A percentile compares a stretch with the other conserved stretches of the same genome.
Evolutionary conservation across 768 basidiomycete species (phyloP).

Genomic region (Gymnopilus dilepis): DNA sequence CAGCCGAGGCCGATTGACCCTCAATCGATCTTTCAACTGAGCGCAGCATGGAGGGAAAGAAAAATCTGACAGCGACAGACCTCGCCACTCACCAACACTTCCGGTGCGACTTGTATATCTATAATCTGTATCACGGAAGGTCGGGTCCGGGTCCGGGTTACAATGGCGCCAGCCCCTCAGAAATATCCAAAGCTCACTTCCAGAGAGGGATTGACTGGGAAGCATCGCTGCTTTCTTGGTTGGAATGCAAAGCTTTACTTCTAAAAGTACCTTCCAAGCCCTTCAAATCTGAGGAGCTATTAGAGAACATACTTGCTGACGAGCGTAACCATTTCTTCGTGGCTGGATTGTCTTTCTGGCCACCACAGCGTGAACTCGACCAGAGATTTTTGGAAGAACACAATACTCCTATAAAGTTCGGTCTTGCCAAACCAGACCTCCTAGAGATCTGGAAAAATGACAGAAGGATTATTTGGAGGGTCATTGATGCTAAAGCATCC

Average conservation of each 20-base stretch:
- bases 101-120: slow-evolving; percentile 51
- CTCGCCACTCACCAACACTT: slow-evolving; percentile 51
- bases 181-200: neutral
- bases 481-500: too few species aligned
- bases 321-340: neutral
- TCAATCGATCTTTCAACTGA: too few species aligned
- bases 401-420: neutral
- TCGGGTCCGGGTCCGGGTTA: slow-evolving; percentile 4
- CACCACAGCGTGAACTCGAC: neutral
- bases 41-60: too few species aligned
- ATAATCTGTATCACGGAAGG: slow-evolving; percentile 41
- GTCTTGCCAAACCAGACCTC: too few species aligned
- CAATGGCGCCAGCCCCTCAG: too few species aligned
- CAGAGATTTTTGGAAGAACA: neutral
- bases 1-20: too few species aligned
- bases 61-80: slow-evolving; percentile 51
- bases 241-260: neutral
- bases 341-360: neutral
- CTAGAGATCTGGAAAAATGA: too few species aligned
- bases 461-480: too few species aligned
- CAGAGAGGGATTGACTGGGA: neutral
- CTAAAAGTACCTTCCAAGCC: neutral
- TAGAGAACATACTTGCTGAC: neutral
- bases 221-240: neutral
- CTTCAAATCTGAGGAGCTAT: neutral